Evolutionary conservation across 306 rosid genomes (phyloP), one percentile per base, ranked within the genome.

Genomic region (Macrotyloma uniflorum): DNA sequence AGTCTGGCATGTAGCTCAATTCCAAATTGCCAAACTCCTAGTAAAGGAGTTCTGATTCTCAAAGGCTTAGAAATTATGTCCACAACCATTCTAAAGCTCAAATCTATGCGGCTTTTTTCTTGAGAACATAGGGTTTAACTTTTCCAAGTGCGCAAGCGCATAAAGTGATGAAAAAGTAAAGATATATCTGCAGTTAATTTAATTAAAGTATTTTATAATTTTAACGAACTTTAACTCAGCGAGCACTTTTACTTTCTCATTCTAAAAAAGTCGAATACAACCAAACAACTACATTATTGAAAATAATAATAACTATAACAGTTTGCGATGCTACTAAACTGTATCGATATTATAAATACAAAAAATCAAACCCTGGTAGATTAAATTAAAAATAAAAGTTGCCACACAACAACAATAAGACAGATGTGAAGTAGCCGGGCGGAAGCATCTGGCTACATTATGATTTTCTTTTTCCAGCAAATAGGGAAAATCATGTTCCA

Each of bases 341-440:
- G 23, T 58, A 61, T 22, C 32, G 26, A 51, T 61, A 68, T 5
- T 33, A 61, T 20, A 74, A 42, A 55, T 57, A 65, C 49, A 72
- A 46, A 70, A 36, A 26, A 70, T 67, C 64, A 79, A 79, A 79
- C 16, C 57, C 73, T 3, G 32, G 15, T 53, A 54, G 67, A 75
- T 70, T 28, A 6, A 28, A 66, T 24, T 26, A 23, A 53, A 62
- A 61, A 42, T 2, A 8, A 75, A 54, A 43, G 67, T 38, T 67
- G 61, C 43, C 47, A 53, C 22, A 75, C 59, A 70, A 58, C 55
- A 20, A 64, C 4, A 38, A 12, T 22, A 67, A 13, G 53, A 18
- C 67, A 57, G 15, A 22, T 42, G 33, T 71, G 20, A 13, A 26
- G 49, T 43, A 83, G 36, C 59, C 12, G n/a, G 26, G 61, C 20